Evolutionary conservation across 1,284 basidiomycete species (phyloP).

Genomic region (Meira miltonrushii): DNA sequence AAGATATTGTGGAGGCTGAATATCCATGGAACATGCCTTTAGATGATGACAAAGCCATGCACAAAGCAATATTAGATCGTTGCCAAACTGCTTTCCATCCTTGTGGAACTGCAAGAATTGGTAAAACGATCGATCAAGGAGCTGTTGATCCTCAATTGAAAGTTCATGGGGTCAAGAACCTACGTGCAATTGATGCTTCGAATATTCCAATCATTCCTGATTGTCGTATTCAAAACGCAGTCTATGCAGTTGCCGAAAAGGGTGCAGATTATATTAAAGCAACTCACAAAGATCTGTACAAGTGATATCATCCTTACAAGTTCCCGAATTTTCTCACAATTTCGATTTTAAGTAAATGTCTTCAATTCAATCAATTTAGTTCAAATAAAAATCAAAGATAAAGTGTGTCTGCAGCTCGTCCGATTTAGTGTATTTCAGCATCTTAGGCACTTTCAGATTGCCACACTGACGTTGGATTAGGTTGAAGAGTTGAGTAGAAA

Average conservation of each 20-base stretch:
- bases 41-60: background rate
- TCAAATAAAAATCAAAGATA: too few species aligned
- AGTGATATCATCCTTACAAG: too few species aligned
- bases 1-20: background rate
- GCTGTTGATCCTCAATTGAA: conserved; percentile 49
- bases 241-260: conserved; percentile 36
- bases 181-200: conserved; percentile 40
- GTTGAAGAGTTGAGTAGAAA: too few species aligned
- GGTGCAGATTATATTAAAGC: background rate
- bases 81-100: conserved; percentile 4
- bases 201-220: conserved; percentile 29
- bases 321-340: too few species aligned
- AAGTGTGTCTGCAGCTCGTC: too few species aligned
- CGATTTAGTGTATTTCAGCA: too few species aligned
- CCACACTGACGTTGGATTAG: too few species aligned
- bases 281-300: background rate
- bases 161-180: conserved; percentile 50
- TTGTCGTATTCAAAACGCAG: conserved; percentile 28
- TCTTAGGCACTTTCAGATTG: too few species aligned
- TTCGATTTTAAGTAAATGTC: too few species aligned
- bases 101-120: background rate
- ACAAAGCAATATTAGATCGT: background rate
- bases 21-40: conserved; percentile 8
- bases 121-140: conserved; percentile 55
- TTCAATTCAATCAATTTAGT: too few species aligned